phyloP scores from a whole-genome alignment of 1,284 basidiomycete species.

The Farysia itapuensis region DNA sequence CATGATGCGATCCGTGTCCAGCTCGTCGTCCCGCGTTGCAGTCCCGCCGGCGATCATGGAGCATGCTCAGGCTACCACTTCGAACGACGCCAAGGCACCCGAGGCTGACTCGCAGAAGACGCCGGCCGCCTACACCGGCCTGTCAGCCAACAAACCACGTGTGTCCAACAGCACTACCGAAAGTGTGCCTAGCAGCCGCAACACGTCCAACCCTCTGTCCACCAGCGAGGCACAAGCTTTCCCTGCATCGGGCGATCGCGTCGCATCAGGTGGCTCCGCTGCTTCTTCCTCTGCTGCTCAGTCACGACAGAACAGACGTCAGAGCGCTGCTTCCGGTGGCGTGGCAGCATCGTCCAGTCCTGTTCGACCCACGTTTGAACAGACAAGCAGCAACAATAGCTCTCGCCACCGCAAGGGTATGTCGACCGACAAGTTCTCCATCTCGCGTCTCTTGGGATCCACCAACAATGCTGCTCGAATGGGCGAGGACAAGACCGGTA shows the following conservation, averaged over 20 bases:
- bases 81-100: background rate
- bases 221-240: slow-evolving; percentile 19
- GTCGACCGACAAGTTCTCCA: slow-evolving; percentile 54
- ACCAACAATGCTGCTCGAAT: slow-evolving; percentile 1
- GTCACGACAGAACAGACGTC: background rate
- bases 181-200: slow-evolving; percentile 2
- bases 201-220: slow-evolving; percentile 13
- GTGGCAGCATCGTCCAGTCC: background rate
- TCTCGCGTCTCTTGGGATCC: slow-evolving; percentile 41
- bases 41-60: slow-evolving; percentile 29
- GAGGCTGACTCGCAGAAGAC: background rate
- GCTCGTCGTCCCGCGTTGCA: slow-evolving; percentile 22
- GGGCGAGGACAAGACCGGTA: slow-evolving; percentile 1
- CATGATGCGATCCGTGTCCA: slow-evolving; percentile 28
- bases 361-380: background rate
- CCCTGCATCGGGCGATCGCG: slow-evolving; percentile 13
- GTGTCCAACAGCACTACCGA: slow-evolving; percentile 4
- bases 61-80: slow-evolving; percentile 5
- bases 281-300: slow-evolving; percentile 1
- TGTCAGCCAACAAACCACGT: slow-evolving; percentile 1
- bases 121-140: background rate
- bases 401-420: slow-evolving; percentile 50
- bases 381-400: background rate
- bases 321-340: background rate
- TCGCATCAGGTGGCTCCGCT: slow-evolving; percentile 4